Evolutionary conservation across 2,329 filamentous ascomycete genomes (phyloP).

Genomic region (Parafenestella ontariensis): DNA sequence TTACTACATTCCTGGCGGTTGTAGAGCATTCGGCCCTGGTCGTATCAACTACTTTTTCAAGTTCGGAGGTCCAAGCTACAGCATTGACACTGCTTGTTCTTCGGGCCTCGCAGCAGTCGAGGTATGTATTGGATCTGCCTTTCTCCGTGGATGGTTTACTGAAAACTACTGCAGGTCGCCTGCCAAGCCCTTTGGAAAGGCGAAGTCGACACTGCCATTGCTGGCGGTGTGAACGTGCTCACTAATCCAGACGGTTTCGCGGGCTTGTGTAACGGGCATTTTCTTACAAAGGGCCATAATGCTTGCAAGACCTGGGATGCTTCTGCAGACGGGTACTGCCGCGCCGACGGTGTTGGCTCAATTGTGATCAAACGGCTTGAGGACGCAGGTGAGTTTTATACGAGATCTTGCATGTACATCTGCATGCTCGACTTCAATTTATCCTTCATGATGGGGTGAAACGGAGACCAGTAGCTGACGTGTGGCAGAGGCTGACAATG

Average conservation of each 20-base stretch:
- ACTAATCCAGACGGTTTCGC: slow-evolving; percentile 42
- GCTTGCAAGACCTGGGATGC: slow-evolving; percentile 46
- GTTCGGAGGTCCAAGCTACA: slow-evolving; percentile 52
- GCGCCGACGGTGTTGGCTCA: slow-evolving; percentile 38
- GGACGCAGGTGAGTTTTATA: too few relatives aligned
- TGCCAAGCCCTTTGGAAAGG: slow-evolving; percentile 38
- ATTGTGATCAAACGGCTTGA: slow-evolving; percentile 44
- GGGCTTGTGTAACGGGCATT: slow-evolving; percentile 29
- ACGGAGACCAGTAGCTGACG: too few relatives aligned
- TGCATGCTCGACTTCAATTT: too few relatives aligned
- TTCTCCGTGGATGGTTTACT: too few relatives aligned
- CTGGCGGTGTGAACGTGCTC: slow-evolving; percentile 35
- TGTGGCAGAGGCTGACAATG: too few relatives aligned
- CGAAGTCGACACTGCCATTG: slow-evolving; percentile 35
- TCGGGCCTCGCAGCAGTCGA: slow-evolving; percentile 42
- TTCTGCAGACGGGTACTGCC: slow-evolving; percentile 40
- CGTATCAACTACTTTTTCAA: slow-evolving; percentile 53
- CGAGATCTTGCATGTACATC: too few relatives aligned
- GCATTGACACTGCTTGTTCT: slow-evolving; percentile 49
- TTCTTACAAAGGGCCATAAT: slow-evolving; percentile 26
- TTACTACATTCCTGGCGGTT: slow-evolving; percentile 62
- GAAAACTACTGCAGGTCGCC: slow-evolving; percentile 28
- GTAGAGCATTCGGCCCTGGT: slow-evolving; percentile 60
- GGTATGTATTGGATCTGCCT: background rate
- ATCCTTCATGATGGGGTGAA: too few relatives aligned